These are phyloP conservation scores for Waltiozyma solani DNA, from an alignment of 1,139 yeast species.

Conservation along the genomic window DNA sequence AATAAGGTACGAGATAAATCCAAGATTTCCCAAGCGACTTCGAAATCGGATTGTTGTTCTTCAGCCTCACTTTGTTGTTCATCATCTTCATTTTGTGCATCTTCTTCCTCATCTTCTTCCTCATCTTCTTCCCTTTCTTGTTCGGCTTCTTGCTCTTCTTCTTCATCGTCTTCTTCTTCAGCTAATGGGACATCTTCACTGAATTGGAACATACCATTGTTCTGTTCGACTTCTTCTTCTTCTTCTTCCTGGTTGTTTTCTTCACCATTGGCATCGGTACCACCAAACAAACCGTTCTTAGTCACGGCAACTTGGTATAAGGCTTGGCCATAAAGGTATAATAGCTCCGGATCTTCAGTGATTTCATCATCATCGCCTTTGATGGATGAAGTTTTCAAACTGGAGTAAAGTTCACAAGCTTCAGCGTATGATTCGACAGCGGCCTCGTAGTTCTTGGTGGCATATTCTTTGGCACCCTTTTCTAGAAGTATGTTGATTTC, in stretches of 20 bases:
- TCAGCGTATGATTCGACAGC: slow-evolving; percentile 69
- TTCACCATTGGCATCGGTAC: slow-evolving; percentile 26
- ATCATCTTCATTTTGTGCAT: slow-evolving; percentile 18
- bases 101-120: slow-evolving; percentile 25
- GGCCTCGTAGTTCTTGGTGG: slow-evolving; percentile 50
- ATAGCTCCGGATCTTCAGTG: slow-evolving; percentile 61
- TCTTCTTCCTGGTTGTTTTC: slow-evolving; percentile 15
- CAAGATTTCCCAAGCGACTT: slow-evolving; percentile 78
- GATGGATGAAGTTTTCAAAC: slow-evolving; percentile 5
- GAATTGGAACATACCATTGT: slow-evolving; percentile 37
- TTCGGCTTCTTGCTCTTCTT: slow-evolving; percentile 27
- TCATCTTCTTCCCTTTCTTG: slow-evolving; percentile 27
- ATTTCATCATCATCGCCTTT: slow-evolving; percentile 29
- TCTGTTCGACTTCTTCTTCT: slow-evolving; percentile 9
- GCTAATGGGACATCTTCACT: slow-evolving; percentile 40
- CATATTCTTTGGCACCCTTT: slow-evolving; percentile 53
- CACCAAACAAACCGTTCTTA: slow-evolving; percentile 72
- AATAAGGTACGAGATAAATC: slow-evolving; percentile 66
- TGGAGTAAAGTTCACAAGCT: slow-evolving; percentile 53
- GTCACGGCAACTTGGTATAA: slow-evolving; percentile 70
- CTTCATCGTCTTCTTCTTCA: slow-evolving; percentile 32
- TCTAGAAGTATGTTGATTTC: slow-evolving; percentile 38
- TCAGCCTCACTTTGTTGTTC: slow-evolving; percentile 24
- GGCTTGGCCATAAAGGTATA: slow-evolving; percentile 72
- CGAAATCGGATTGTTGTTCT: slow-evolving; percentile 63